Percentiles rank a stretch among this genome's conserved stretches.
Conservation (phyloP, 75 land plant genomes). For the Cryptomeria japonica region DNA sequence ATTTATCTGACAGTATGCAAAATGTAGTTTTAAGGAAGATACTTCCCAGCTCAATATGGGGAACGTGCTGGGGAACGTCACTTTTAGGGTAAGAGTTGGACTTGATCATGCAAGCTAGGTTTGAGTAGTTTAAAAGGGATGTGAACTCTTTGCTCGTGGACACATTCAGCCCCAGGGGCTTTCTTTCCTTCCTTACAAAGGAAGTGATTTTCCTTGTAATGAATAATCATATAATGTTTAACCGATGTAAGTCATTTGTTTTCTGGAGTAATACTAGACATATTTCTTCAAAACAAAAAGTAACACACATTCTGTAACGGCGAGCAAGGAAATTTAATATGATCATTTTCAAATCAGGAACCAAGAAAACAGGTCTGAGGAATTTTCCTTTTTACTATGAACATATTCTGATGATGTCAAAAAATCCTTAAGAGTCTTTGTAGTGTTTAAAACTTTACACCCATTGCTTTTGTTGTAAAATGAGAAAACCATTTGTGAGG, state of each 20-base stretch:
- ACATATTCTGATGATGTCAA: background rate
- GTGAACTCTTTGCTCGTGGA: background rate
- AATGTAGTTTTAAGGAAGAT: no score
- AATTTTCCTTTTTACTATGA: background rate
- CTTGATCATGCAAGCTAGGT: background rate
- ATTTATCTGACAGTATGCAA: no score
- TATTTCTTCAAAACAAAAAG: background rate
- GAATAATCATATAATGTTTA: no score
- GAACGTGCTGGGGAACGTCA: no score
- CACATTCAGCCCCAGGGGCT: background rate
- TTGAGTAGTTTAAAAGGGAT: background rate
- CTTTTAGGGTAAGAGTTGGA: background rate
- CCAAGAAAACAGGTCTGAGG: background rate
- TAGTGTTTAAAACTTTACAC: background rate
- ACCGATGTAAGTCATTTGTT: background rate
- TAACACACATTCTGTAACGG: background rate
- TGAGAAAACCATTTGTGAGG: background rate
- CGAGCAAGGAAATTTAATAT: background rate
- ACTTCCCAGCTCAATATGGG: no score
- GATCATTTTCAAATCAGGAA: background rate
- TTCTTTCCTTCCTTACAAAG: background rate
- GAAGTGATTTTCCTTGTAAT: no score
- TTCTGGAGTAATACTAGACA: background rate
- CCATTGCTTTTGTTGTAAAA: background rate
- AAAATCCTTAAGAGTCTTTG: background rate